phyloP scores from a whole-genome alignment of 192 early-diverging fungal genomes.

The Piromyces finnis region DNA sequence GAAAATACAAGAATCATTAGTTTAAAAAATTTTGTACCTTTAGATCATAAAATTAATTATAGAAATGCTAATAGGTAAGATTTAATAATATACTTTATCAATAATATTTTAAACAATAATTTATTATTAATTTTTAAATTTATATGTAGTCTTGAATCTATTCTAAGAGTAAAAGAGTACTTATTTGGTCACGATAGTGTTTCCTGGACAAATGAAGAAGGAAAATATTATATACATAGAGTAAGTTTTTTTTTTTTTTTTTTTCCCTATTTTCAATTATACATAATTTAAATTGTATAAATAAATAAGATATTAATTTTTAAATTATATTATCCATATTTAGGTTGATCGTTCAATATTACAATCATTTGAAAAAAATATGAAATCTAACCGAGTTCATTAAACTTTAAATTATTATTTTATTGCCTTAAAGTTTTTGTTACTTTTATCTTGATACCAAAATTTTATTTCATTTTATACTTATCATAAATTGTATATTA shows the following conservation, averaged over 20 bases:
- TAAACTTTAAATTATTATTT: too few relatives aligned
- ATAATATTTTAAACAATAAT: not conserved
- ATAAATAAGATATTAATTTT: too few relatives aligned
- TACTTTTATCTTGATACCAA: too few relatives aligned
- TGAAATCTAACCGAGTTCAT: not conserved
- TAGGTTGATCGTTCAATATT: not conserved
- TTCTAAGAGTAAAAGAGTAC: conserved; percentile 35
- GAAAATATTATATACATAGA: conserved; percentile 59
- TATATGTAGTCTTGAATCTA: conserved; percentile 6
- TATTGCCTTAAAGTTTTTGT: too few relatives aligned
- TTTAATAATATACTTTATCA: not conserved
- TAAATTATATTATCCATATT: not conserved
- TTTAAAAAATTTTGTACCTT: conserved; percentile 66
- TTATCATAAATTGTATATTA: too few relatives aligned
- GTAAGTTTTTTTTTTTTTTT: conserved; percentile 11
- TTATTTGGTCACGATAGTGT: conserved; percentile 54
- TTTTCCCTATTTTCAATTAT: not conserved
- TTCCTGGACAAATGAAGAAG: conserved; percentile 63
- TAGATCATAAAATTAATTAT: conserved; percentile 55
- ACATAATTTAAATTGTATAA: too few relatives aligned
- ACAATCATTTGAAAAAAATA: not conserved
- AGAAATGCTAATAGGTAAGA: conserved; percentile 34
- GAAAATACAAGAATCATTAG: conserved; percentile 70
- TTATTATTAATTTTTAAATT: not conserved
- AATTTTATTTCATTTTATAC: too few relatives aligned